Evolutionary conservation across 1,284 basidiomycete species (phyloP).

Genomic region (Tylopilus sp.): DNA sequence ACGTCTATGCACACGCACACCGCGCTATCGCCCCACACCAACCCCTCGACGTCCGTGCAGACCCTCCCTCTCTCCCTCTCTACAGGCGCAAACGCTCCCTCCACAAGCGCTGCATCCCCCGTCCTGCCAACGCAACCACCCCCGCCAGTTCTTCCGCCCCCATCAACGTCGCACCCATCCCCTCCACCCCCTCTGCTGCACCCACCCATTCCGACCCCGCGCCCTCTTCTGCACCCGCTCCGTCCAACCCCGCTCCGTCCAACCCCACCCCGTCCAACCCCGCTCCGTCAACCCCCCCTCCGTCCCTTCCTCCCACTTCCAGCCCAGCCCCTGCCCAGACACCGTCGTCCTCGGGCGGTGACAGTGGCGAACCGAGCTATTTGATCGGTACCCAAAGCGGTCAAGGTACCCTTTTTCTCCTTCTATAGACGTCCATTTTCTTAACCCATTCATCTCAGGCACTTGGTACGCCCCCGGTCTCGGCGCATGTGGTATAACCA

Average conservation of each 20-base stretch:
- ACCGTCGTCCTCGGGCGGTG: constrained; percentile 8
- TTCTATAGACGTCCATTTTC: not conserved
- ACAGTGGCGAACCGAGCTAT: constrained; percentile 28
- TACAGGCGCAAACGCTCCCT: constrained; percentile 36
- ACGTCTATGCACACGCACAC: constrained; percentile 29
- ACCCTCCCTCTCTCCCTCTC: constrained; percentile 34
- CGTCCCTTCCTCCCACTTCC: constrained; percentile 9
- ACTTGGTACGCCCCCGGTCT: constrained; percentile 62
- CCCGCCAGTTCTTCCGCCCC: constrained; percentile 2
- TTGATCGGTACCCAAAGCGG: constrained; percentile 49
- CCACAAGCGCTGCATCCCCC: constrained; percentile 41
- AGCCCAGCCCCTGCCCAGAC: constrained; percentile 19
- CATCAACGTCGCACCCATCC: constrained; percentile 15
- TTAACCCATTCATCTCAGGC: constrained; percentile 30
- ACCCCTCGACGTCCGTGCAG: constrained; percentile 31
- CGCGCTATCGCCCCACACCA: constrained; percentile 33
- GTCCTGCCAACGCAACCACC: constrained; percentile 17
- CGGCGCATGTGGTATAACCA: constrained; percentile 66
- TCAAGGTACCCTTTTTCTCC: constrained; percentile 38
- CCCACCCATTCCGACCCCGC: not conserved
- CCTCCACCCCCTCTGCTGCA: not conserved
- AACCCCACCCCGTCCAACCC: not conserved
- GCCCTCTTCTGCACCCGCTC: constrained; percentile 1
- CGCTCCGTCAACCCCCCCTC: constrained; percentile 14
- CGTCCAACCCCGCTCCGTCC: constrained; percentile 3